Base-by-base conservation (phyloP, 2,329 filamentous ascomycete genomes). In the Ceratocystis cubensis region DNA sequence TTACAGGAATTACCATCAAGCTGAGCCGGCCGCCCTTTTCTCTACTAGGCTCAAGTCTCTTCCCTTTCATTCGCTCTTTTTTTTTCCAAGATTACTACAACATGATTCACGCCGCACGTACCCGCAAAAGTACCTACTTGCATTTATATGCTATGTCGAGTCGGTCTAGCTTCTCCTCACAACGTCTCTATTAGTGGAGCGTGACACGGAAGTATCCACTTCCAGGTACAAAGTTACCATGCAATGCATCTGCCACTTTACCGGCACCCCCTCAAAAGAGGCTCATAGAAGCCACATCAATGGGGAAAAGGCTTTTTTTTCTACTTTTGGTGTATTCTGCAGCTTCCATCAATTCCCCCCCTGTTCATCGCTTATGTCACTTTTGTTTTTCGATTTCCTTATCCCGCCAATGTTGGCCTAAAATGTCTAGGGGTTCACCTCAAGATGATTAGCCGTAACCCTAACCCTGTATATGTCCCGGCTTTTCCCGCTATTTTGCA, bases 171-270 rank as follows among this genome's bases (percentile, higher is more conserved):
- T 41, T 41, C 37, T 41, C 37, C 37, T 41, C 37, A 41, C 13
- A 41, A 41, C 37, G 3, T 41, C 10, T 33, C 28, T 30, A 28
- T 17, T 13, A 33, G 53, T 57, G 53, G 53, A 28, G 53, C 53
- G 53, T 57, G 53, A 57, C 53, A 57, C 53, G 53, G 37, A 57
- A 30, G 53, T 28, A 57, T 57, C 53, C 53, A 57, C 53, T 30
- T 57, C 53, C 53, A 57, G 53, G 53, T 57, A 57, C 53, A 28
- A 57, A 57, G 53, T 57, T 25, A 57, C 53, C 53, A 57, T 30
- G 7, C 50, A 22, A 25, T 56, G 50, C 50, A 56, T 22, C 28
- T 22, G 53, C 53, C 53, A 57, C 22, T 15, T 57, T 57, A 28
- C 53, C 53, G 22, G 48, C n/a, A 7, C n/a, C 46, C 7, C 53